Evolutionary conservation across 495 filamentous ascomycete genomes (phyloP), one percentile per base, ranked within the genome.

Genomic region (Penicillium antarcticum): DNA sequence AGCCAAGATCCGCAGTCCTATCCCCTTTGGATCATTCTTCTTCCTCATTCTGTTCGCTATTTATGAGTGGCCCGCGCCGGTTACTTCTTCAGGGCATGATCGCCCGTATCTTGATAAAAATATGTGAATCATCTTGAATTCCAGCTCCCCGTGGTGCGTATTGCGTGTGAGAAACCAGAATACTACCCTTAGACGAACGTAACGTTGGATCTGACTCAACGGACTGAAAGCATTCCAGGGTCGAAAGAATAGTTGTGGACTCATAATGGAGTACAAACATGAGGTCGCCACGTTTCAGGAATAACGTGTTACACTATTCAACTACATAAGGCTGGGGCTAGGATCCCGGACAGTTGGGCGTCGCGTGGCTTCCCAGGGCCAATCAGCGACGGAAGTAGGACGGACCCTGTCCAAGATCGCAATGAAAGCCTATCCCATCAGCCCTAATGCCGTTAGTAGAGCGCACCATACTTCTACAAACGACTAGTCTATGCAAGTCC

Each of bases 161-260:
- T 29, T 29, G 5, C 26, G 33, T 37, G 12, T 37, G 16, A 43
- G 31, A 12, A 17, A 21, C 19, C 29, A 8, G 31, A 45, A 31
- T 39, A 17, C 40, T 17, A 52, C 49, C 49, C 36, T 18, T 6
- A n/a, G n/a, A n/a, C 17, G 31, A 33, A 37, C 33, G 32, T 52
- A 31, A 52, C 33, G 21, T 39, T 11, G 32, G 39, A 36, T 21
- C 49, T 52, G 49, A 52, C 21, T 26, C 37, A 41, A 42, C 17
- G 5, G 3, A 23, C 21, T 5, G n/a, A n/a, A n/a, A n/a, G n/a
- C n/a, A n/a, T n/a, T n/a, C n/a, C n/a, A n/a, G n/a, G n/a, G n/a
- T n/a, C n/a, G n/a, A n/a, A n/a, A n/a, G n/a, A n/a, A n/a, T n/a
- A n/a, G n/a, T n/a, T n/a, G 2, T 29, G 26, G 26, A 29, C 2